A percentile compares a stretch with the other conserved stretches of the same genome.
Conservation (phyloP, 2,329 filamentous ascomycete species). For the Aspergillus pseudotamarii region DNA sequence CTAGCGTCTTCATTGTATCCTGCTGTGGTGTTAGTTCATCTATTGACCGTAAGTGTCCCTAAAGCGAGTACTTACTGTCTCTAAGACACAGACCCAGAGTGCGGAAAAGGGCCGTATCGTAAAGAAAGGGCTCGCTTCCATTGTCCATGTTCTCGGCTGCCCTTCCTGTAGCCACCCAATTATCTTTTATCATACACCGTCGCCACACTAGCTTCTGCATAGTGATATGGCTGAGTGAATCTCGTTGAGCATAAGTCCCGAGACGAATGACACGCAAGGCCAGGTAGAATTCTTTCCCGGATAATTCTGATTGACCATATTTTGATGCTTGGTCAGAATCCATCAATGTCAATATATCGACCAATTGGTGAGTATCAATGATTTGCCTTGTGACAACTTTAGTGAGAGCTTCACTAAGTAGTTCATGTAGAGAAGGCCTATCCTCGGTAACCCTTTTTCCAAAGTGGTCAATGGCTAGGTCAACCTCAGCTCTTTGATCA, state of each 20-base stretch:
- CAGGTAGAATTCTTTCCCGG: conserved; percentile 68
- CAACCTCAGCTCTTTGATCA: conserved; percentile 75
- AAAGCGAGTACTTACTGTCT: conserved; percentile 34
- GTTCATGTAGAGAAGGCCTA: conserved; percentile 67
- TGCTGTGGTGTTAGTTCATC: conserved; percentile 18
- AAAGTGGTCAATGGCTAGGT: conserved; percentile 73
- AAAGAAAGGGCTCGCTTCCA: conserved; percentile 65
- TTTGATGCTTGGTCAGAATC: conserved; percentile 53
- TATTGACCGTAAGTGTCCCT: not conserved
- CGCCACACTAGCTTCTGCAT: conserved; percentile 70
- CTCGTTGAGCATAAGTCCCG: conserved; percentile 56
- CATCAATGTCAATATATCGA: conserved; percentile 75
- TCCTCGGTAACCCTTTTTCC: conserved; percentile 57
- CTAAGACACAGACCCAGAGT: conserved; percentile 67
- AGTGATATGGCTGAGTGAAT: conserved; percentile 39
- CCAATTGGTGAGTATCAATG: conserved; percentile 58
- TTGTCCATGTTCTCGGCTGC: conserved; percentile 73
- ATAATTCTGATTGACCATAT: conserved; percentile 53
- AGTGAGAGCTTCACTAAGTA: conserved; percentile 72
- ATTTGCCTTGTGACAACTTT: conserved; percentile 72
- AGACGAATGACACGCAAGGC: conserved; percentile 64
- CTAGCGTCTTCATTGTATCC: conserved; percentile 19
- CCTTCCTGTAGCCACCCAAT: conserved; percentile 80
- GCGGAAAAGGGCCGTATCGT: conserved; percentile 68
- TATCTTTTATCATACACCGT: conserved; percentile 77